Evolutionary conservation across 75 land plant species (phyloP).

Genomic region (Cunninghamia lanceolata): DNA sequence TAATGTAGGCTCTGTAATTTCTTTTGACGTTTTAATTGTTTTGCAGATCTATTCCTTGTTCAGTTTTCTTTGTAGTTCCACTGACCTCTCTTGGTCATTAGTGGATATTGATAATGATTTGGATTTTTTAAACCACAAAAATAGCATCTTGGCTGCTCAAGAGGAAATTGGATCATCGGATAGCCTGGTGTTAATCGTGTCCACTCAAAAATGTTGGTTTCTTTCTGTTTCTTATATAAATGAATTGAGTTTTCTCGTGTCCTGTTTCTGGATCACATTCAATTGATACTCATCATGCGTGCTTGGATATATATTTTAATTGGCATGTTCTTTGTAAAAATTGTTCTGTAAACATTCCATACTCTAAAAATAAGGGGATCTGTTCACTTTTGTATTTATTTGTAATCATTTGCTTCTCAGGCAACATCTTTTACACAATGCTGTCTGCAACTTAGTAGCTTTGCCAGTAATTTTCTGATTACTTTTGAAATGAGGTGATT

Average conservation of each 20-base stretch:
- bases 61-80: background rate
- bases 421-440: no score
- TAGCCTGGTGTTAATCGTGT: background rate
- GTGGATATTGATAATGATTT: background rate
- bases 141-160: background rate
- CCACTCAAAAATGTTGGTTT: background rate
- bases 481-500: background rate
- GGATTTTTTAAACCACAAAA: background rate
- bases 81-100: background rate
- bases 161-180: background rate
- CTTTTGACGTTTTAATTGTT: background rate
- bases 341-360: background rate
- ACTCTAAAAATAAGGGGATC: background rate
- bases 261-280: background rate
- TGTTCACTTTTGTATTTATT: background rate
- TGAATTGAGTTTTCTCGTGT: background rate
- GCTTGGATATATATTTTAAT: background rate
- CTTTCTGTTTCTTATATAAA: background rate
- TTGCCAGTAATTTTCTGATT: no score
- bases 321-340: background rate
- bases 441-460: no score
- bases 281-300: background rate
- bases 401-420: background rate
- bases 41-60: background rate
- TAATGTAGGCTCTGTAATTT: background rate